Evolutionary conservation across 805 yeast genomes (phyloP).

Genomic region (Candida verbasci): DNA sequence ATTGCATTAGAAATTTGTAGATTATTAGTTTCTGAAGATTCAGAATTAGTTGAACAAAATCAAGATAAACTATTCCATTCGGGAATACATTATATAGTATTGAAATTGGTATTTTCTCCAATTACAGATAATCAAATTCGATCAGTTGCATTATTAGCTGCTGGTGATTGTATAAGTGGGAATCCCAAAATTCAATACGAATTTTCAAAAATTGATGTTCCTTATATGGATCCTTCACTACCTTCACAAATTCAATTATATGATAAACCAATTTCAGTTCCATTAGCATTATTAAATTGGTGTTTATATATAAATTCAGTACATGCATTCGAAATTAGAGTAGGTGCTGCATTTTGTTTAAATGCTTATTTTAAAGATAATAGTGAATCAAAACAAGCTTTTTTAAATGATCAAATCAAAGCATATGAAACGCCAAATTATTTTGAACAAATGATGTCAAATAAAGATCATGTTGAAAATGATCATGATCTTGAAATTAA

Average conservation of each 20-base stretch:
- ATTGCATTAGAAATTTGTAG: constrained; percentile 70
- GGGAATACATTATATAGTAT: constrained; percentile 59
- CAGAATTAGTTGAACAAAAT: constrained; percentile 54
- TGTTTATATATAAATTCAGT: constrained; percentile 72
- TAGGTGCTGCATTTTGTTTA: constrained; percentile 63
- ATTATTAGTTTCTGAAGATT: constrained; percentile 67
- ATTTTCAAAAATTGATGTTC: constrained; percentile 83
- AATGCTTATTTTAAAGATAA: constrained; percentile 68
- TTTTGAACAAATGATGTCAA: constrained; percentile 14
- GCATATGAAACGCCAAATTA: constrained; percentile 26
- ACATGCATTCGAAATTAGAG: constrained; percentile 77
- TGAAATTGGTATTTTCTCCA: constrained; percentile 68
- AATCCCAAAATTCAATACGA: constrained; percentile 65
- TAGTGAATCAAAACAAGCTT: constrained; percentile 53
- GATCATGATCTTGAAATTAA: not conserved
- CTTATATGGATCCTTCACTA: constrained; percentile 75
- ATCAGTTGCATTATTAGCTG: constrained; percentile 63
- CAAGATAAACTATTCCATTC: constrained; percentile 59
- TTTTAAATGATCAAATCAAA: constrained; percentile 62
- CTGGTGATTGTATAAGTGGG: constrained; percentile 70
- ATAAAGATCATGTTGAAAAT: not conserved
- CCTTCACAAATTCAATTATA: constrained; percentile 39
- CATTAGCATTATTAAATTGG: constrained; percentile 79
- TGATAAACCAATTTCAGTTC: constrained; percentile 54
- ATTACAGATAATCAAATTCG: constrained; percentile 63